Conservation (phyloP, 371 early-diverging fungal genomes). For the Mortierella sp. region DNA sequence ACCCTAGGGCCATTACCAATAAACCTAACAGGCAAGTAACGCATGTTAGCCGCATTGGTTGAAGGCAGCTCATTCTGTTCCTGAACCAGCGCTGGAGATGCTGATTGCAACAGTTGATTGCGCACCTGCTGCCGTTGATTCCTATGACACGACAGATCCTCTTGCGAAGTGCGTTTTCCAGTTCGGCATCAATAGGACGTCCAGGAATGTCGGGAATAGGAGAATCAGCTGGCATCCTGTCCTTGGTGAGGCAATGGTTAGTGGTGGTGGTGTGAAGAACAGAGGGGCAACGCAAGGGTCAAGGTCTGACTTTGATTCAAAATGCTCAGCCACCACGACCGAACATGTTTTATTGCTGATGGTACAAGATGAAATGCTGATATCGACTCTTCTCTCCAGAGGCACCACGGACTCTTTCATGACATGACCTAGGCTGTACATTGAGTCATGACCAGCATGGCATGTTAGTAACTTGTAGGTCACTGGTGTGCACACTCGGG, state of each 20-base stretch:
- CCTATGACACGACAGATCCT: slow-evolving; percentile 47
- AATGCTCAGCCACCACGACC: slow-evolving; percentile 21
- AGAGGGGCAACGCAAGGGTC: too few species aligned
- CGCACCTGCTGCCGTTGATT: slow-evolving; percentile 41
- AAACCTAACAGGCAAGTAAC: slow-evolving; percentile 28
- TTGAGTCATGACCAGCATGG: too few species aligned
- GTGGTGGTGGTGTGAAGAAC: background rate
- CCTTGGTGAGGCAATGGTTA: background rate
- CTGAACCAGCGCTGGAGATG: background rate
- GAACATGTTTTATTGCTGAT: slow-evolving; percentile 3
- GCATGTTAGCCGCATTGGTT: background rate
- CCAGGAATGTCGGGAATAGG: slow-evolving; percentile 61
- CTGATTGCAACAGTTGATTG: too few species aligned
- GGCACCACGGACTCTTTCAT: too few species aligned
- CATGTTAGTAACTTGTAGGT: too few species aligned
- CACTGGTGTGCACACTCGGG: too few species aligned
- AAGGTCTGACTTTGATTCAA: background rate
- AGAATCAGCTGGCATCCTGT: slow-evolving; percentile 53
- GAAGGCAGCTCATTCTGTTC: too few species aligned
- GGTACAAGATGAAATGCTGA: slow-evolving; percentile 34
- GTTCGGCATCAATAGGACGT: slow-evolving; percentile 27
- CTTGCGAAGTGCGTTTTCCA: slow-evolving; percentile 45
- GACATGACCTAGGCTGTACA: background rate
- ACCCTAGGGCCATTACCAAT: slow-evolving; percentile 19
- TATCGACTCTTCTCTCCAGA: slow-evolving; percentile 15